phyloP scores from a whole-genome alignment of 306 rosid species.

The Prunus padus region DNA sequence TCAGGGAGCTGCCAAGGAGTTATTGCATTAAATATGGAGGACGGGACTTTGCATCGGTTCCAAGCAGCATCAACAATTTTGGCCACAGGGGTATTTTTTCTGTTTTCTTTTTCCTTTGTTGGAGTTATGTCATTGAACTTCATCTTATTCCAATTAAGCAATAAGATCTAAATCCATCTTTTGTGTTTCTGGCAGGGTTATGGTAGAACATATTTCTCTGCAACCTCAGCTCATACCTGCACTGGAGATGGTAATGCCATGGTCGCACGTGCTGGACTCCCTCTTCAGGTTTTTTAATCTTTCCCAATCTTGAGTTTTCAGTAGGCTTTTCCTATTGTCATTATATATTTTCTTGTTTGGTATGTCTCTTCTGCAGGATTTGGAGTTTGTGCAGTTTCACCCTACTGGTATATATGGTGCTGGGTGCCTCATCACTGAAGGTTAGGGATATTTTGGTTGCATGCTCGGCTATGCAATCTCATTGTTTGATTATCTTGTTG shows the following conservation, averaged over 20 bases:
- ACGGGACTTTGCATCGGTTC: conserved; percentile 93
- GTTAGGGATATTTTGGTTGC: conserved; percentile 38
- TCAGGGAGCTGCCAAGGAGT: conserved; percentile 94
- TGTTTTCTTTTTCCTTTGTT: background rate
- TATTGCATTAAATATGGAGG: conserved; percentile 85
- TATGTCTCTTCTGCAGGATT: conserved; percentile 54
- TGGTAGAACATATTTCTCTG: conserved; percentile 89
- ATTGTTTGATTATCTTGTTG: background rate
- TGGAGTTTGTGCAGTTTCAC: conserved; percentile 97
- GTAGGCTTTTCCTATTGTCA: conserved; percentile 13
- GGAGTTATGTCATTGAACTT: conserved; percentile 16
- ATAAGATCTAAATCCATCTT: conserved; percentile 7
- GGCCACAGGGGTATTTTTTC: conserved; percentile 78
- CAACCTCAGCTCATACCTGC: conserved; percentile 97
- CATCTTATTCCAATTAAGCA: conserved; percentile 4
- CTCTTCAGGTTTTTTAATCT: conserved; percentile 67
- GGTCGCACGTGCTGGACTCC: conserved; percentile 94
- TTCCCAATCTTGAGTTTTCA: conserved; percentile 14
- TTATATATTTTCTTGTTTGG: conserved; percentile 13
- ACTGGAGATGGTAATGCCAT: conserved; percentile 97
- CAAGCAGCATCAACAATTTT: conserved; percentile 79
- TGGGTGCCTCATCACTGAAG: conserved; percentile 97
- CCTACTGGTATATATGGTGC: conserved; percentile 98
- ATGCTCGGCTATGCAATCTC: background rate
- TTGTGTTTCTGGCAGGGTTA: conserved; percentile 62